Evolutionary conservation across 495 filamentous ascomycete genomes (phyloP).

Genomic region (Chaetomium fimeti): DNA sequence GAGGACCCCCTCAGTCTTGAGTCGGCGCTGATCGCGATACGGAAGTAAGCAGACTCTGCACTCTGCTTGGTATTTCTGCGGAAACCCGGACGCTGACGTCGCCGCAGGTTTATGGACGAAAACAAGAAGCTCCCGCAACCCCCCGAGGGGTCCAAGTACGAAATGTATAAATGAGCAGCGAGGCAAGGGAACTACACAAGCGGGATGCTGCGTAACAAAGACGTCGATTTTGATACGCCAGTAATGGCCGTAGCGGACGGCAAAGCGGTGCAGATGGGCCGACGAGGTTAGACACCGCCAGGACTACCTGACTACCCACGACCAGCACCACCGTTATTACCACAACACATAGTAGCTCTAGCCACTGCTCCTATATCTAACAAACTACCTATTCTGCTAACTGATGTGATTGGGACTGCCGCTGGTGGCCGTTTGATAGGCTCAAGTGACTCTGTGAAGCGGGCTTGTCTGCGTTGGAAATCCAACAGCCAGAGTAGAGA

Average conservation of each 20-base stretch:
- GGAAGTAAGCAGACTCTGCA: slow-evolving; percentile 27
- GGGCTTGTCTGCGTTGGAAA: background rate
- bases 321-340: background rate
- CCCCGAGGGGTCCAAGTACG: slow-evolving; percentile 78
- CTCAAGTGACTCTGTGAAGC: slow-evolving; percentile 31
- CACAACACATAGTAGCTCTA: no score
- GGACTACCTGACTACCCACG: no score
- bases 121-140: slow-evolving; percentile 96
- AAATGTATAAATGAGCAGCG: slow-evolving; percentile 32
- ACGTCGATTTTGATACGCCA: background rate
- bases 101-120: slow-evolving; percentile 84
- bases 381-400: background rate
- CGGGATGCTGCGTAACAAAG: background rate
- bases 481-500: no score
- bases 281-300: background rate
- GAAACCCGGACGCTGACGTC: slow-evolving; percentile 26
- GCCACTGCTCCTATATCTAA: no score
- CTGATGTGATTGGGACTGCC: background rate
- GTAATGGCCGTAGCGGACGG: background rate
- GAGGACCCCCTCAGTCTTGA: slow-evolving; percentile 46
- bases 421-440: slow-evolving; percentile 9
- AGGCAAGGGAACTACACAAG: background rate
- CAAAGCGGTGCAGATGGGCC: background rate
- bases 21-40: slow-evolving; percentile 51
- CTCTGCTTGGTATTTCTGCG: background rate